A percentile compares a stretch with the other conserved stretches of the same genome.
These are phyloP conservation scores for Entrophospora sp. DNA, from an alignment of 192 early-diverging fungal species.

Conservation along the genomic window DNA sequence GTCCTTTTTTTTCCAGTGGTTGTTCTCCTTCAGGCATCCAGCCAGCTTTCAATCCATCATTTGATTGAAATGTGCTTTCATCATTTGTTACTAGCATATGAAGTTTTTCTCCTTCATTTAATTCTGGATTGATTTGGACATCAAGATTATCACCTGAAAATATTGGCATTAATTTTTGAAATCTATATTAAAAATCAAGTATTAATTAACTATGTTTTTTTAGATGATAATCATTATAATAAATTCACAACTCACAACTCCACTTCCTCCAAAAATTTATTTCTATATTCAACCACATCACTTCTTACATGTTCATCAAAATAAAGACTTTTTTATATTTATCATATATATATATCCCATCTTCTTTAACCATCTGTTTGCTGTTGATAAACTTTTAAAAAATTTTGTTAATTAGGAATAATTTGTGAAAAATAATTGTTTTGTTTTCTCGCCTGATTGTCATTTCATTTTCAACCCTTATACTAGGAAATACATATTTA, in stretches of 20 bases:
- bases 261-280: conserved; percentile 7
- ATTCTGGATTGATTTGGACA: background rate
- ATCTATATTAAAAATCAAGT: background rate
- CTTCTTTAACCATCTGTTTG: background rate
- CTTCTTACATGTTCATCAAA: conserved; percentile 19
- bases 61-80: conserved; percentile 16
- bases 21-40: conserved; percentile 1
- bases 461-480: too few species aligned
- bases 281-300: conserved; percentile 21
- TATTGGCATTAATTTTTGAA: background rate
- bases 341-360: conserved; percentile 13
- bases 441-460: too few species aligned
- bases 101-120: background rate
- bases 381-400: background rate
- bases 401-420: background rate
- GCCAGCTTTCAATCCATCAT: background rate
- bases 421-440: too few species aligned
- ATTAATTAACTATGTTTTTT: background rate
- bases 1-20: conserved; percentile 20
- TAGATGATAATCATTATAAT: too few species aligned
- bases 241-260: background rate
- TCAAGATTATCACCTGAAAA: background rate
- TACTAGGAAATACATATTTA: too few species aligned
- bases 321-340: background rate
- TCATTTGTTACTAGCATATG: conserved; percentile 20